Evolutionary conservation across 371 early-diverging fungal genomes (phyloP).

Genomic region (Mortierella sp.): DNA sequence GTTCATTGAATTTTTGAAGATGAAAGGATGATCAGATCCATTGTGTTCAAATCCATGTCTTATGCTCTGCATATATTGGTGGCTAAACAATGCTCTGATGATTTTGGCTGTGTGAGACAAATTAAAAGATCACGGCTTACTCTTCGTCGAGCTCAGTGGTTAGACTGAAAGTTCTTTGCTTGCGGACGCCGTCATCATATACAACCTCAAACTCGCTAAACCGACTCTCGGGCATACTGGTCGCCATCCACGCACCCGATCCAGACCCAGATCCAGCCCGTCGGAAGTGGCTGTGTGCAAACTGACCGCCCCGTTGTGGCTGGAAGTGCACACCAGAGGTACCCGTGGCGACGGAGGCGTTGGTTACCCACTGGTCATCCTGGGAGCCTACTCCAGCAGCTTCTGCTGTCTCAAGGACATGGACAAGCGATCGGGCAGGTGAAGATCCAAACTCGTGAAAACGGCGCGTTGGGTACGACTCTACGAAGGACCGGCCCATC

Average conservation of each 20-base stretch:
- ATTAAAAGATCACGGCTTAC: background rate
- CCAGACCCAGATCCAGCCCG: slow-evolving; percentile 20
- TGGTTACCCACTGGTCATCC: slow-evolving; percentile 10
- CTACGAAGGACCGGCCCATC: slow-evolving; percentile 14
- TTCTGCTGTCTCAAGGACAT: slow-evolving; percentile 28
- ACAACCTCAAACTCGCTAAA: slow-evolving; percentile 58
- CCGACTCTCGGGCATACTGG: slow-evolving; percentile 48
- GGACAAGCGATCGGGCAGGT: slow-evolving; percentile 33
- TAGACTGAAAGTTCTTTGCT: slow-evolving; percentile 55
- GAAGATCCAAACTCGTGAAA: slow-evolving; percentile 27
- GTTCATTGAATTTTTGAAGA: background rate
- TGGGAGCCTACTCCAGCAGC: slow-evolving; percentile 1
- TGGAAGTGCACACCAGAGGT: slow-evolving; percentile 31
- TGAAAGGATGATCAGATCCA: background rate
- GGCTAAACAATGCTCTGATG: background rate
- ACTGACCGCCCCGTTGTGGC: slow-evolving; percentile 19
- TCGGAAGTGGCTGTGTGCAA: slow-evolving; percentile 9
- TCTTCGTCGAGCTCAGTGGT: slow-evolving; percentile 41
- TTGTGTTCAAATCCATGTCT: background rate
- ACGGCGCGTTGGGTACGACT: slow-evolving; percentile 17
- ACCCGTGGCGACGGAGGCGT: slow-evolving; percentile 17
- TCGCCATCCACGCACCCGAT: slow-evolving; percentile 27
- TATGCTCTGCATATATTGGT: background rate
- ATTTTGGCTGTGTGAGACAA: background rate
- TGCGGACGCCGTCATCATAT: slow-evolving; percentile 55